Base-by-base conservation (phyloP, 768 basidiomycete genomes). In the Chalciporus chontae region DNA sequence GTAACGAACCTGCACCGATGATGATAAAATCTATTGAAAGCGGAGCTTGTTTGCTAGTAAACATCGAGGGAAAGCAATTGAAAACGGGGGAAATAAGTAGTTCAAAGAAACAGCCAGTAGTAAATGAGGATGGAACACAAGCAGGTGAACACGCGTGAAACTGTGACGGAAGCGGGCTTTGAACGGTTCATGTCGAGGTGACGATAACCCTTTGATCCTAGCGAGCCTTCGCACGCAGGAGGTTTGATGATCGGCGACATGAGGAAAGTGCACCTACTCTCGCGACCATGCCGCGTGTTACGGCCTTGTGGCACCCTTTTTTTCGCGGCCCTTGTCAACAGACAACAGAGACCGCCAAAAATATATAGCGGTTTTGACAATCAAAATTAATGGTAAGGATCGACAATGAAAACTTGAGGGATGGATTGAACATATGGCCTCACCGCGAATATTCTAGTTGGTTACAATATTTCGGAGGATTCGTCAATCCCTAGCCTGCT, bases 21-120 rank as follows among this genome's bases (percentile, higher is more conserved):
- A 67, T 45, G 51, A 67, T 69, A 34, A 69, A 57, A n/a, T 67
- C 68, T 39, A 69, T 58, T 18, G 56, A 10, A 23, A 67, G 56
- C 7, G 50, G 59, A 1, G 63, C 64, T 48, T 59, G 60, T 36
- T 52, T 57, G 43, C 18, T 51, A n/a, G 54, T n/a, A n/a, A n/a
- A 54, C 62, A 62, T 64, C 13, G 31, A n/a, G 17, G 39, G 11
- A 38, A 48, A 45, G 14, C 5, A 36, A 26, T 10, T 29, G 42
- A 13, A 45, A 31, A 34, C 17, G 14, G 36, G 24, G 32, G 23
- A 23, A 47, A 40, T 31, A 27, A 32, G 21, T 7, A 40, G 38
- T 43, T 17, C n/a, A n/a, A 27, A 23, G 14, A 31, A 42, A 47
- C 32, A 23, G n/a, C 4, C 39, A 8, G 52, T 38, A 8, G 52